phyloP scores from a whole-genome alignment of 2,329 filamentous ascomycete genomes.

The Xylaria polymorpha region DNA sequence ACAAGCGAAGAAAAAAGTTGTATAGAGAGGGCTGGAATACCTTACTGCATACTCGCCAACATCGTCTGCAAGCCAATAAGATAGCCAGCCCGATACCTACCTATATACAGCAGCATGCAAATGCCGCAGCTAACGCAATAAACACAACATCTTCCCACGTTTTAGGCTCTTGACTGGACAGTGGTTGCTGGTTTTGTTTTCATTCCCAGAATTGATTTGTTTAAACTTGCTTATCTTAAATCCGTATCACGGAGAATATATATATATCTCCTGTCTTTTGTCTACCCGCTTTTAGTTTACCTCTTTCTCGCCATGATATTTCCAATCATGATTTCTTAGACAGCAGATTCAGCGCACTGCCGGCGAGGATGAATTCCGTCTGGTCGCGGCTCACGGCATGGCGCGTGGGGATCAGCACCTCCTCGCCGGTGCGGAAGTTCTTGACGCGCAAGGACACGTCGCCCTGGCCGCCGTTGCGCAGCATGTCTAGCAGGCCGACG shows the following conservation, averaged over 20 bases:
- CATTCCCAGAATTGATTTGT: background rate
- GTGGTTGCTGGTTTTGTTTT: background rate
- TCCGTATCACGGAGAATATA: background rate
- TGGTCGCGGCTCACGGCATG: conserved; percentile 92
- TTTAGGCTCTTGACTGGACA: background rate
- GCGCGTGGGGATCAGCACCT: conserved; percentile 78
- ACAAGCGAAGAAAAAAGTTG: background rate
- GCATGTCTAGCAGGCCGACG: conserved; percentile 83
- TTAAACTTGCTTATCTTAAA: background rate
- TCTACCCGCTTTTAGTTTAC: background rate
- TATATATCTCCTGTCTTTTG: background rate
- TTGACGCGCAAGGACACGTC: conserved; percentile 75
- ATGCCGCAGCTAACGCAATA: conserved; percentile 1
- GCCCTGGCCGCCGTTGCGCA: conserved; percentile 81
- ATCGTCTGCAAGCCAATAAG: background rate
- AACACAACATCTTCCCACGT: conserved; percentile 8
- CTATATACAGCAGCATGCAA: background rate
- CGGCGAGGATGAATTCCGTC: conserved; percentile 90
- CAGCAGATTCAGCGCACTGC: conserved; percentile 91
- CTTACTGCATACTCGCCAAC: background rate
- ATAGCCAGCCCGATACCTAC: background rate
- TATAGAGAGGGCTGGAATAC: conserved; percentile 2
- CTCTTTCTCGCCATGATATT: background rate
- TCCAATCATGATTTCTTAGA: conserved; percentile 63
- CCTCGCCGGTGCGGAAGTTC: conserved; percentile 71